phyloP scores from a whole-genome alignment of 164 flowering plant genomes.

The Paratinospora sagittata region DNA sequence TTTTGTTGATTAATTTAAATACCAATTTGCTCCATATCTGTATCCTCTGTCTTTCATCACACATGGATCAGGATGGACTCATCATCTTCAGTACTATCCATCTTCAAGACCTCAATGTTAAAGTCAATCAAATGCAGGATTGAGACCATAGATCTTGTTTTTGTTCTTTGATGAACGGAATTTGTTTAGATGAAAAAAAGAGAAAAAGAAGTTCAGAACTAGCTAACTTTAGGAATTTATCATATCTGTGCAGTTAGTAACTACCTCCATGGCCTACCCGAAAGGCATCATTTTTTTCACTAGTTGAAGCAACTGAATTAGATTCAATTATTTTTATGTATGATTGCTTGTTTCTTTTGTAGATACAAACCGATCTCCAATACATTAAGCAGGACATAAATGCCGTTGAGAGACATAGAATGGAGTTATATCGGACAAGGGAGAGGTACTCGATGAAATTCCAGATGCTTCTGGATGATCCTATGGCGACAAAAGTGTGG shows the following conservation, averaged over 20 bases:
- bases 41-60: not conserved
- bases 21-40: not conserved
- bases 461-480: constrained; percentile 55
- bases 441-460: constrained; percentile 65
- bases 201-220: too few species aligned
- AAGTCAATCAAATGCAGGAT: not conserved
- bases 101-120: not conserved
- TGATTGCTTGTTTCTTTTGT: constrained; percentile 6
- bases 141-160: not conserved
- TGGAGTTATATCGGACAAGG: constrained; percentile 59
- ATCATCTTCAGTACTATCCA: not conserved
- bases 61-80: not conserved
- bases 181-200: not conserved
- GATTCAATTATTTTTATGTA: not conserved
- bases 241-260: not conserved
- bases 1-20: not conserved
- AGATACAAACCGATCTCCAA: constrained; percentile 85
- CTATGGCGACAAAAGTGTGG: constrained; percentile 34
- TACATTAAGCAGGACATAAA: constrained; percentile 78
- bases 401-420: constrained; percentile 74
- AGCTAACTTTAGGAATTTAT: not conserved
- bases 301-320: not conserved
- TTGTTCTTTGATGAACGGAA: not conserved
- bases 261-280: not conserved
- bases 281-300: not conserved